A percentile compares a stretch with the other conserved stretches of the same genome.
Conservation (phyloP, 2,329 filamentous ascomycete genomes). For the Tolypocladium sp. region DNA sequence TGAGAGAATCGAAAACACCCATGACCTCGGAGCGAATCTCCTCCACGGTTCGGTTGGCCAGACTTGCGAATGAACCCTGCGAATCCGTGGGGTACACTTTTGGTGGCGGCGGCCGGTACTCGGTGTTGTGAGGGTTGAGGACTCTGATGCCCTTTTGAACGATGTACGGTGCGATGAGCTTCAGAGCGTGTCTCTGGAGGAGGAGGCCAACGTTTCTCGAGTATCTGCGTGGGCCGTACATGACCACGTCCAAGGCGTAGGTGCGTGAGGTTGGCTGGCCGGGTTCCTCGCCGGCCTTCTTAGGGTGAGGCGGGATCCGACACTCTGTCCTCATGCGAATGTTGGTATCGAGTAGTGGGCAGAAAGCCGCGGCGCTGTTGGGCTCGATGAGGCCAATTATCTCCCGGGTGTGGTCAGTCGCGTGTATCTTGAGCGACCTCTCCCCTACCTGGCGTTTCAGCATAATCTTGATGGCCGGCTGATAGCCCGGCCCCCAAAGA, state of each 20-base stretch:
- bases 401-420: conserved; percentile 60
- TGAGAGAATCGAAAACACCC: conserved; percentile 79
- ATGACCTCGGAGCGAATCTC: conserved; percentile 80
- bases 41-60: conserved; percentile 59
- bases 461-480: conserved; percentile 67
- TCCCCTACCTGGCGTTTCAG: conserved; percentile 52
- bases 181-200: conserved; percentile 54
- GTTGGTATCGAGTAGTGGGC: conserved; percentile 62
- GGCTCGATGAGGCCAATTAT: conserved; percentile 71
- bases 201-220: conserved; percentile 57
- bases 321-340: conserved; percentile 61
- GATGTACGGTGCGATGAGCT: conserved; percentile 55
- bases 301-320: conserved; percentile 59
- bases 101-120: conserved; percentile 32
- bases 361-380: conserved; percentile 57
- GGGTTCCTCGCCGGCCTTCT: conserved; percentile 51
- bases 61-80: conserved; percentile 14
- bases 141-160: conserved; percentile 62
- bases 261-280: conserved; percentile 52
- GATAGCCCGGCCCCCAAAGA: conserved; percentile 49
- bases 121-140: conserved; percentile 64
- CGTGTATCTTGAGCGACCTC: conserved; percentile 53
- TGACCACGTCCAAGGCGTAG: conserved; percentile 60
- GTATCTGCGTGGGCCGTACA: conserved; percentile 68
- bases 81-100: conserved; percentile 21